Evolutionary conservation across 768 basidiomycete genomes (phyloP).

Genomic region (Exsudoporus frostii): DNA sequence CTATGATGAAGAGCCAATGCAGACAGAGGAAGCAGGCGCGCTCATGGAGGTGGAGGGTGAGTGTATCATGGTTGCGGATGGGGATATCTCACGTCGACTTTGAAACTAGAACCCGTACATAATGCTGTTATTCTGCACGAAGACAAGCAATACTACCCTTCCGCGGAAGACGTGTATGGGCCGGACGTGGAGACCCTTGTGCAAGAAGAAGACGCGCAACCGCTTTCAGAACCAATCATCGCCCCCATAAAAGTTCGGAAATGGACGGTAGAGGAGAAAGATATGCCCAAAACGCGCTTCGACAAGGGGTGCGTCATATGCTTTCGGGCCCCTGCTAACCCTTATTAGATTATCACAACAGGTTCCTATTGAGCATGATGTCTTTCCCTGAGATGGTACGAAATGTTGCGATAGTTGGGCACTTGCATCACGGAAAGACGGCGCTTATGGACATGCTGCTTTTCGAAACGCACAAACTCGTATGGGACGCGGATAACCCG

Average conservation of each 20-base stretch:
- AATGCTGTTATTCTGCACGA: slow-evolving; percentile 90
- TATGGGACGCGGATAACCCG: slow-evolving; percentile 88
- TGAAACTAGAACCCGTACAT: slow-evolving; percentile 61
- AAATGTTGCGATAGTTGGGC: slow-evolving; percentile 94
- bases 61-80: slow-evolving; percentile 14
- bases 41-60: slow-evolving; percentile 86
- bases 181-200: slow-evolving; percentile 93
- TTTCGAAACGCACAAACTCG: slow-evolving; percentile 92
- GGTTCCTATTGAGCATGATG: slow-evolving; percentile 90
- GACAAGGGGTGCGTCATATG: slow-evolving; percentile 77
- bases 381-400: slow-evolving; percentile 91
- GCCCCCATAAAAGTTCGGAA: slow-evolving; percentile 93
- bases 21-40: slow-evolving; percentile 54
- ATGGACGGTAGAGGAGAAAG: slow-evolving; percentile 95
- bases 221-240: slow-evolving; percentile 90
- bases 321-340: not conserved
- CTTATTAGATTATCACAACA: slow-evolving; percentile 32
- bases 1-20: slow-evolving; percentile 69
- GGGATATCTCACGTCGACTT: slow-evolving; percentile 3
- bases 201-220: slow-evolving; percentile 97
- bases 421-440: slow-evolving; percentile 97
- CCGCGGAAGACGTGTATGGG: slow-evolving; percentile 89
- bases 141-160: slow-evolving; percentile 97
- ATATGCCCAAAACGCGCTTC: slow-evolving; percentile 94
- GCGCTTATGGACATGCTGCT: slow-evolving; percentile 96